Base-by-base conservation (phyloP, 2,329 filamentous ascomycete species). In the Pseudopyrenochaeta lycopersici region DNA sequence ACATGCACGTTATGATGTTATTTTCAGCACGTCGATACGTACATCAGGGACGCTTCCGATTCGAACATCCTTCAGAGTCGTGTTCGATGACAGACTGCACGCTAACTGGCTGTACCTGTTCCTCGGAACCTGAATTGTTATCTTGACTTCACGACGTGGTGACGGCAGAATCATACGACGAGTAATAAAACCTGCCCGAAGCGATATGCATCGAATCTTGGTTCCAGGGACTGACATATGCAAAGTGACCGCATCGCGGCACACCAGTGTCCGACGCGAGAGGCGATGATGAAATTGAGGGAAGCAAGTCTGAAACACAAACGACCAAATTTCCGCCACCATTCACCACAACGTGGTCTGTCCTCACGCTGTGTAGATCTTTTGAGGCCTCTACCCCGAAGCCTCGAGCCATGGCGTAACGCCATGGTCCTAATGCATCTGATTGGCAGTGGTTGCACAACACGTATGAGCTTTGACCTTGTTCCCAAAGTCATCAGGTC, bases 101-200 rank as follows among this genome's bases (percentile, higher is more conserved):
- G 46, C 46, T 45, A 21, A 48, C 46, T 49, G 48, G 40, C 49
- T 50, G 52, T 60, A 57, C 62, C 63, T 58, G 43, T 47, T 46
- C 46, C 44, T 50, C 56, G 63, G 63, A 57, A 60, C 46, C 23
- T 9, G 4, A 27, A 27, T 50, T 43, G 41, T 42, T 60, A 62
- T 60, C 43, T 56, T 52, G 49, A 58, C 57, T 49, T 53, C 51
- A 57, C 46, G 36, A 31, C 46, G 39, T 42, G 49, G 23, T 57
- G 56, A 60, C 56, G 55, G 44, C 41, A 62, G 41, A 32, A 48
- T 64, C 44, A 54, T 57, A 62, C 54, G 52, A 60, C 50, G 32
- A 17, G 33, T 43, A 15, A 21, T 52, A 32, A 44, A 27, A 40
- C 52, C 53, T 30, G 51, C 42, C 47, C 20, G 42, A 30, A 40